Base-by-base conservation (phyloP, 805 yeast genomes). In the Wickerhamiella sorbophila region DNA sequence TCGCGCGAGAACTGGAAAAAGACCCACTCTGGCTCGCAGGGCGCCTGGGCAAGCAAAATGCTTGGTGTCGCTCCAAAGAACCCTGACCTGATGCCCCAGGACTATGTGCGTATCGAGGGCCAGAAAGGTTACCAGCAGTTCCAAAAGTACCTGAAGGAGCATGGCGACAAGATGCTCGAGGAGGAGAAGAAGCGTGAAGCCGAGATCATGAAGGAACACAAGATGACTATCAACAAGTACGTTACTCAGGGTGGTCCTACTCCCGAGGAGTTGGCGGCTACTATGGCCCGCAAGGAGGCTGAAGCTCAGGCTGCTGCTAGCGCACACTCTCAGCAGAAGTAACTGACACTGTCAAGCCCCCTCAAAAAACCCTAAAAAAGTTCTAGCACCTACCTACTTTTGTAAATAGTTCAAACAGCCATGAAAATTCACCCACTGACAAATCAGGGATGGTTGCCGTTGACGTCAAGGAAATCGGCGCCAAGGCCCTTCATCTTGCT, bases 31-130 rank as follows among this genome's bases (percentile, higher is more conserved):
- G 51, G 53, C 24, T 54, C 55, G 22, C 60, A 57, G 55, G 66
- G 64, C 27, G 70, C 67, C 61, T 71, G 77, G 63, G 66, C 77
- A 33, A 72, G 79, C 39, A 64, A 69, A 38, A 56, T 82, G 46
- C 65, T 86, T 43, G 95, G 94, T 33, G 62, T 77, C 33, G 61
- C 64, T 37, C 51, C 65, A 57, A 20, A 38, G 27, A 43, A 39
- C 38, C 57, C 71, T 56, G 78, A 78, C 47, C 75, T 77, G 63
- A 75, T 79, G 79, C 95, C 95, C 24, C 71, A 86, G 59, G 98
- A 88, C 63, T 59, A 75, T 43, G 77, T 87, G 51, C 80, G 96
- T 59, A 93, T 85, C 58, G 88, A 83, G 58, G 95, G 95, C 53
- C 94, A 85, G 63, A 74, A 76, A 65, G 85, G 83, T 60, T 88